A percentile compares a stretch with the other conserved stretches of the same genome.
Evolutionary conservation across 179 eudicot species (phyloP).

Genomic region (Vitellaria paradoxa): DNA sequence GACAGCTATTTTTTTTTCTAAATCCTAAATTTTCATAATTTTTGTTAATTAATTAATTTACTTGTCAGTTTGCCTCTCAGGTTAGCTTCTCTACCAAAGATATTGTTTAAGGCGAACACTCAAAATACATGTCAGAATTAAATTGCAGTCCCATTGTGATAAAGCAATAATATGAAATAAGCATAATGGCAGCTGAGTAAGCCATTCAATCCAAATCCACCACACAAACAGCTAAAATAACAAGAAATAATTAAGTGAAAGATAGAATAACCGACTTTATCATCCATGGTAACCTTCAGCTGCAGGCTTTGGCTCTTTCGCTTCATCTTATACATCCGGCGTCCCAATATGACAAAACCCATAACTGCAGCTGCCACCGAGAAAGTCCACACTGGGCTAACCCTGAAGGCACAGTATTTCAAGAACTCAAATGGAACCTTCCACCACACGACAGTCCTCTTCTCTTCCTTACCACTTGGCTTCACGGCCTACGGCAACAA

Average conservation of each 20-base stretch:
- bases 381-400: slow-evolving; percentile 80
- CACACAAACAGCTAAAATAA: slow-evolving; percentile 1
- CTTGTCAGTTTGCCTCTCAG: not conserved
- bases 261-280: slow-evolving; percentile 49
- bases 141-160: not conserved
- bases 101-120: not conserved
- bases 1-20: not conserved
- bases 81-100: not conserved
- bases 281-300: slow-evolving; percentile 69
- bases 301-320: slow-evolving; percentile 53
- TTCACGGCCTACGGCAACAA: slow-evolving; percentile 18
- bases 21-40: not conserved
- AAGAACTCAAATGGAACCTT: slow-evolving; percentile 76
- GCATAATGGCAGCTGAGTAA: not conserved
- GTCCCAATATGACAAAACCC: slow-evolving; percentile 70
- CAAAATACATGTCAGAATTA: not conserved
- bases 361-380: slow-evolving; percentile 83
- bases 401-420: slow-evolving; percentile 66
- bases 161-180: not conserved
- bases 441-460: slow-evolving; percentile 69
- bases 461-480: slow-evolving; percentile 25
- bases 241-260: not conserved
- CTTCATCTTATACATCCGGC: slow-evolving; percentile 76
- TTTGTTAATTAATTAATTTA: not conserved
- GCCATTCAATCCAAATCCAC: not conserved